Percentiles rank a stretch among this genome's conserved stretches.
phyloP scores from a whole-genome alignment of 139 green algal species.

The Coccomyxa sp. region DNA sequence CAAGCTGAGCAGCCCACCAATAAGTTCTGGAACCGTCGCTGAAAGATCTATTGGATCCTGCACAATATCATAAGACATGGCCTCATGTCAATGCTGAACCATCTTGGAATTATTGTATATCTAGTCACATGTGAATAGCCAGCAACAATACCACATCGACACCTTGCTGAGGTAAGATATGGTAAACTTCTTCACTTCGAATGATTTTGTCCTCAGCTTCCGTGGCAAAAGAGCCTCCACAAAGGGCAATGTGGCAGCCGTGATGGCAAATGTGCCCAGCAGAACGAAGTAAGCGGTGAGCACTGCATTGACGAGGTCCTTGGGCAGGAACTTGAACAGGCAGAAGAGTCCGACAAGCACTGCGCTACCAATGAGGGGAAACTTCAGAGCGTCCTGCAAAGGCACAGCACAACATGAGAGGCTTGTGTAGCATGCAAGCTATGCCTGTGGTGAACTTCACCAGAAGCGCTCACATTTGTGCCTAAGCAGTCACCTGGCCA shows the following conservation, averaged over 20 bases:
- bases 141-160: too few relatives aligned
- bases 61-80: neutral
- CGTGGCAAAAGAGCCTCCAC: slow-evolving; percentile 41
- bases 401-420: neutral
- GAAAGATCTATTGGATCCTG: slow-evolving; percentile 37
- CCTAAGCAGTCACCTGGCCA: neutral
- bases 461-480: neutral
- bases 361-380: slow-evolving; percentile 88
- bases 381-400: slow-evolving; percentile 85
- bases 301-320: slow-evolving; percentile 73
- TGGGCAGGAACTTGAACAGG: slow-evolving; percentile 93
- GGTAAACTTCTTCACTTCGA: slow-evolving; percentile 6
- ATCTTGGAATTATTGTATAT: too few relatives aligned
- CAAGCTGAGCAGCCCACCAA: slow-evolving; percentile 36
- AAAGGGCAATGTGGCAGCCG: slow-evolving; percentile 55
- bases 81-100: too few relatives aligned
- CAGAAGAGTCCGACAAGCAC: slow-evolving; percentile 95
- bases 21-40: slow-evolving; percentile 46
- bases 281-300: slow-evolving; percentile 88
- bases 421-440: neutral
- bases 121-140: too few relatives aligned
- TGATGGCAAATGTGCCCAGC: slow-evolving; percentile 78
- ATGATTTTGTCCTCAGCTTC: neutral
- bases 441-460: neutral
- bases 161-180: slow-evolving; percentile 24